These are phyloP conservation scores for Glonium stellatum DNA, from an alignment of 495 filamentous ascomycete genomes.

Conservation along the genomic window DNA sequence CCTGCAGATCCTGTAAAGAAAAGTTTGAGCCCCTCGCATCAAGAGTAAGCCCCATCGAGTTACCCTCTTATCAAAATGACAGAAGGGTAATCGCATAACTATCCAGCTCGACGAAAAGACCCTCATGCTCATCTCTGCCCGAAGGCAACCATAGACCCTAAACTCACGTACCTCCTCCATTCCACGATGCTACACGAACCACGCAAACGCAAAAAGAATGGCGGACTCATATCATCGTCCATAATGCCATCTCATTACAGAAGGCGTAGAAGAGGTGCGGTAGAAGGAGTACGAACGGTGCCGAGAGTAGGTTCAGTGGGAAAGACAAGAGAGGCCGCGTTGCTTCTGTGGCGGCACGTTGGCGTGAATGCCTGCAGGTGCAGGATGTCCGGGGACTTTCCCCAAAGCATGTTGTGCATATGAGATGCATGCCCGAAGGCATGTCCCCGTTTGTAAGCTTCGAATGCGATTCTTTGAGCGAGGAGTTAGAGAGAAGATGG, in stretches of 20 bases:
- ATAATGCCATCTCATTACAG: slow-evolving; percentile 42
- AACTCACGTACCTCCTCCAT: slow-evolving; percentile 27
- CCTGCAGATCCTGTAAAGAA: slow-evolving; percentile 50
- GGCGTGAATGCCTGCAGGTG: slow-evolving; percentile 56
- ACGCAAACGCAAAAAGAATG: slow-evolving; percentile 33
- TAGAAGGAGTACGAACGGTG: slow-evolving; percentile 40
- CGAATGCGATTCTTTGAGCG: slow-evolving; percentile 99
- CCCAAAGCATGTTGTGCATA: slow-evolving; percentile 68
- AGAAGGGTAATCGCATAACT: slow-evolving; percentile 95
- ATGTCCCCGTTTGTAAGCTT: slow-evolving; percentile 90
- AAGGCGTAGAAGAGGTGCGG: slow-evolving; percentile 20
- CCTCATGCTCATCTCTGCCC: slow-evolving; percentile 37
- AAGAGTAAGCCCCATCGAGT: slow-evolving; percentile 99
- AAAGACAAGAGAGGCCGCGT: slow-evolving; percentile 56
- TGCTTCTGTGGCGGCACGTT: slow-evolving; percentile 99
- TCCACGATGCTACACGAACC: slow-evolving; percentile 28
- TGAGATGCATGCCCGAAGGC: not conserved
- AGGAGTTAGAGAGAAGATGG: slow-evolving; percentile 56
- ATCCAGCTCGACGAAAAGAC: slow-evolving; percentile 84
- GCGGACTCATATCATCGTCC: slow-evolving; percentile 88
- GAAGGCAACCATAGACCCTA: slow-evolving; percentile 30
- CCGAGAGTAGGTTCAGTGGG: slow-evolving; percentile 27
- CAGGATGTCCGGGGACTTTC: slow-evolving; percentile 99
- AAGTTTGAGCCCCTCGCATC: slow-evolving; percentile 78
- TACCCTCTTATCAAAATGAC: slow-evolving; percentile 46